phyloP scores from a whole-genome alignment of 768 basidiomycete species.

The Pleurotus cornucopiae region DNA sequence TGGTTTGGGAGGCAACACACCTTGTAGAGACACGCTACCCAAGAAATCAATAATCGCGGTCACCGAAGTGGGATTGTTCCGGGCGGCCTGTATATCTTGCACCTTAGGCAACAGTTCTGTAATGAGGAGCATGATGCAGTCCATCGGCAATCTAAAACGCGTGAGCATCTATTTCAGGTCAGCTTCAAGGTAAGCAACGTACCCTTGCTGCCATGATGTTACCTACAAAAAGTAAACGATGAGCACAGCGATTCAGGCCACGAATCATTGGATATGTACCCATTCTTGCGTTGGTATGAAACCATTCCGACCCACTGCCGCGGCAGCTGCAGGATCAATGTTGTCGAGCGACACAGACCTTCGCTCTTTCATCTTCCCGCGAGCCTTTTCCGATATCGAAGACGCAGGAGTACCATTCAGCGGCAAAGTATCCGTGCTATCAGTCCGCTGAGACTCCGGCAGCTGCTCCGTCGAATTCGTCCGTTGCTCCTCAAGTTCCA shows the following conservation, averaged over 20 bases:
- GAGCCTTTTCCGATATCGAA: slow-evolving; percentile 74
- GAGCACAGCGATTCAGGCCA: not conserved
- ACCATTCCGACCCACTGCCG: slow-evolving; percentile 80
- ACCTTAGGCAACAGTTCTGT: slow-evolving; percentile 85
- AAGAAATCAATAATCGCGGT: slow-evolving; percentile 74
- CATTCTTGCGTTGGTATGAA: slow-evolving; percentile 97
- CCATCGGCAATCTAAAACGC: slow-evolving; percentile 71
- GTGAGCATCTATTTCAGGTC: not conserved
- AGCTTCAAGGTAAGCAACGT: slow-evolving; percentile 12
- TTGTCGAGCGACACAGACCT: slow-evolving; percentile 48
- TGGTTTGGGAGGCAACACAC: slow-evolving; percentile 71
- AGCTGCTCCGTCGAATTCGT: slow-evolving; percentile 18
- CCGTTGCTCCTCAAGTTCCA: slow-evolving; percentile 43
- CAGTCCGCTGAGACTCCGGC: slow-evolving; percentile 15
- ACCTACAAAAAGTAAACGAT: slow-evolving; percentile 42
- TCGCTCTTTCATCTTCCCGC: slow-evolving; percentile 87
- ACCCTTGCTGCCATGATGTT: slow-evolving; percentile 97
- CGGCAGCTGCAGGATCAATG: slow-evolving; percentile 61
- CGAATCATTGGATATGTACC: slow-evolving; percentile 44
- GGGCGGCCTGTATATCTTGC: slow-evolving; percentile 73
- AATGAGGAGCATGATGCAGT: slow-evolving; percentile 81
- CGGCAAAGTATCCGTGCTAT: not conserved
- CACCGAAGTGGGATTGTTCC: slow-evolving; percentile 56
- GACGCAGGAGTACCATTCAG: slow-evolving; percentile 21
- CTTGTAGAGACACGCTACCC: slow-evolving; percentile 58